These are phyloP conservation scores for Kodamaea hsintzibuensis DNA, from an alignment of 805 yeast species.

Conservation along the genomic window DNA sequence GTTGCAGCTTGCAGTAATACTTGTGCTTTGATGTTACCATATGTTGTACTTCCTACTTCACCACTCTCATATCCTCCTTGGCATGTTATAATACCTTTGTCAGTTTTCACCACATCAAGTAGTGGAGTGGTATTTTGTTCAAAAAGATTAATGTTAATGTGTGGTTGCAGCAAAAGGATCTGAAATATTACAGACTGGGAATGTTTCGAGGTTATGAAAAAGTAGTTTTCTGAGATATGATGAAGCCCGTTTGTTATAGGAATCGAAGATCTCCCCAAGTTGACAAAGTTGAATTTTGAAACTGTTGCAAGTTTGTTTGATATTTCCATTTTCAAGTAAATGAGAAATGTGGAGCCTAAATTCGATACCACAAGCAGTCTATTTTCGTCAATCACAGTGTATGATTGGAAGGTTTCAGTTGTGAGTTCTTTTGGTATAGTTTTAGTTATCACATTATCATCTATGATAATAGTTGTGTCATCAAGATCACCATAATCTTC, in stretches of 20 bases:
- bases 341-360: constrained; percentile 29
- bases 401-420: constrained; percentile 10
- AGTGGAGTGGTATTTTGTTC: constrained; percentile 34
- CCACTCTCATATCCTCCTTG: constrained; percentile 40
- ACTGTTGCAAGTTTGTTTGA: neutral
- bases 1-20: neutral
- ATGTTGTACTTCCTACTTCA: constrained; percentile 18
- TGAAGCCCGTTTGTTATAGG: constrained; percentile 23
- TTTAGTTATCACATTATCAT: constrained; percentile 22
- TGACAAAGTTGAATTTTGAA: constrained; percentile 21
- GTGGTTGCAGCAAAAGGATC: constrained; percentile 26
- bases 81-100: constrained; percentile 20
- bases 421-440: constrained; percentile 7
- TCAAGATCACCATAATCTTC: constrained; percentile 6
- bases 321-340: constrained; percentile 12
- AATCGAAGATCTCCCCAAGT: constrained; percentile 31
- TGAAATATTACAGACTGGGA: constrained; percentile 35
- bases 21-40: neutral
- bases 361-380: constrained; percentile 30
- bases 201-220: constrained; percentile 30
- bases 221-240: constrained; percentile 26
- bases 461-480: constrained; percentile 14
- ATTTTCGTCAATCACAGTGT: constrained; percentile 25
- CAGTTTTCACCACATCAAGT: constrained; percentile 15
- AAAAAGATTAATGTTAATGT: constrained; percentile 21